Evolutionary conservation across 2,329 filamentous ascomycete genomes (phyloP).

Genomic region (Diaporthe citrichinensis): DNA sequence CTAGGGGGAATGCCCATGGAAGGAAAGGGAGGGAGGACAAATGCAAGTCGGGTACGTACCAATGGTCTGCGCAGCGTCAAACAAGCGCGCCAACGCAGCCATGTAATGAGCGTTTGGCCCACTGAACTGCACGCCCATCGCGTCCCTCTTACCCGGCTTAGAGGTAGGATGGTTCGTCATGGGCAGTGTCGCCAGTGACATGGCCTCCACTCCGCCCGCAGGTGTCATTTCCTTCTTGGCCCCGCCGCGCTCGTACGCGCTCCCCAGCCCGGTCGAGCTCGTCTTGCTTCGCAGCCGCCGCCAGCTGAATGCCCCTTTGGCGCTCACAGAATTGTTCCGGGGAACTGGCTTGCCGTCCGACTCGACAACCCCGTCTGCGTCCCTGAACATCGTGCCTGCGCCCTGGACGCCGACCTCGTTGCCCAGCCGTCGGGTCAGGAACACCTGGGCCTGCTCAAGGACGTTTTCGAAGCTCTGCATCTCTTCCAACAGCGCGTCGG

Average conservation of each 20-base stretch:
- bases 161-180: constrained; percentile 79
- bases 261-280: constrained; percentile 74
- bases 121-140: constrained; percentile 77
- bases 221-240: constrained; percentile 52
- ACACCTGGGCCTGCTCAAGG: constrained; percentile 86
- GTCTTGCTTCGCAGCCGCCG: constrained; percentile 91
- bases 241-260: constrained; percentile 64
- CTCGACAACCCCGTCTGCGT: constrained; percentile 62
- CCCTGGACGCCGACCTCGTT: constrained; percentile 90
- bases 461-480: constrained; percentile 91
- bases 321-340: constrained; percentile 73
- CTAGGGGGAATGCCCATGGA: background rate
- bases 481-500: constrained; percentile 92
- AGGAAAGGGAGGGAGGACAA: constrained; percentile 20
- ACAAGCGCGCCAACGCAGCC: constrained; percentile 88
- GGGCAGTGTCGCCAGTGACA: constrained; percentile 79
- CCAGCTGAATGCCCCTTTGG: constrained; percentile 90
- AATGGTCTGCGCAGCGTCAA: constrained; percentile 92
- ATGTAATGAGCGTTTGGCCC: constrained; percentile 94
- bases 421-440: constrained; percentile 87
- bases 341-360: constrained; percentile 62
- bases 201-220: constrained; percentile 67
- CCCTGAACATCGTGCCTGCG: constrained; percentile 81
- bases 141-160: constrained; percentile 79
- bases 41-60: constrained; percentile 72